Evolutionary conservation across 805 yeast genomes (phyloP), one percentile per base, ranked within the genome.

Genomic region (Vanderwaltozyma tropicalis): DNA sequence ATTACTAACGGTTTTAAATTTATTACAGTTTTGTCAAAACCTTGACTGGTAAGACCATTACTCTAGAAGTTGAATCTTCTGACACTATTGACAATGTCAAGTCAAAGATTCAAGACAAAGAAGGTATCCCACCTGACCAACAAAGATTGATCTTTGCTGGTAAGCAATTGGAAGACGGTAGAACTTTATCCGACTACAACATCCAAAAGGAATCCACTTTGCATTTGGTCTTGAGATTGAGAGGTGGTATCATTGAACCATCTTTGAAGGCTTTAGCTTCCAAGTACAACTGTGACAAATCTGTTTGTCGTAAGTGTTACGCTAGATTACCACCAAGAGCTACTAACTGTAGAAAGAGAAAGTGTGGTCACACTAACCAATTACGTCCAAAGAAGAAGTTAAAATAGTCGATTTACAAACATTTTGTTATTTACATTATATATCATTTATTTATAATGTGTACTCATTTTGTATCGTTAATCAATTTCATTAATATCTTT

Each of bases 291-390:
- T 92, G 97, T 80, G 98, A 92, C 57, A 92, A 92, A 76, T 70
- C 95, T 55, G 89, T 92, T 70, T 92, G 98, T 81, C 94, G 98
- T 76, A 85, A 88, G 71, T 92, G 98, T 79, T 92, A 92, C 82
- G 96, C 98, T 63, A 92, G 98, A 80, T 88, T 92, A 68, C 98
- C 98, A 67, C 96, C 98, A 74, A 94, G 97, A 84, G 98, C 98
- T 63, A 92, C 97, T 74, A 92, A 92, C 96, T 92, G 98, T 82
- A 87, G 98, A 80, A 92, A 92, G 97, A 87, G 96, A 86, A 92
- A 92, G 82, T 92, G 98, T 76, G 98, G 98, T 67, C 98, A 92
- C 94, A 78, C 96, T 70, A 92, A 92, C 81, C 98, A 92, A 79
- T 85, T 92, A 74, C 87, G 98, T 80, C 97, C 97, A 75, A 92